A percentile compares a stretch with the other conserved stretches of the same genome.
Conservation (phyloP, 2,329 filamentous ascomycete genomes). For the Verticillium klebahnii region DNA sequence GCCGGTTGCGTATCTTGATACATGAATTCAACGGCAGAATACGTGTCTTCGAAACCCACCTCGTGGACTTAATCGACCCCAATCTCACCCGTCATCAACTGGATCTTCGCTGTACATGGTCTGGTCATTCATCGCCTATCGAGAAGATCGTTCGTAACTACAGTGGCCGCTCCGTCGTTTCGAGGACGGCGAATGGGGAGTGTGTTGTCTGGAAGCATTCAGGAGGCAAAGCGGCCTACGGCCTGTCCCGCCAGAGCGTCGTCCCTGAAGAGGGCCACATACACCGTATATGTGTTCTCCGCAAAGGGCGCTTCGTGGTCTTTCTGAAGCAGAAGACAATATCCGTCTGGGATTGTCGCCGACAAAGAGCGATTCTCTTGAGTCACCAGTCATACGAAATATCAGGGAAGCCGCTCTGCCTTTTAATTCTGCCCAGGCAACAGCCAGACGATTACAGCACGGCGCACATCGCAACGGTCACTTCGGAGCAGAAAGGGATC, state of each 20-base stretch:
- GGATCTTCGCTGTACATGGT: conserved; percentile 64
- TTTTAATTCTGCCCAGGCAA: conserved; percentile 66
- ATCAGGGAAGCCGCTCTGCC: conserved; percentile 69
- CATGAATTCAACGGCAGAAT: conserved; percentile 86
- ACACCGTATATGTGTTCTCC: conserved; percentile 72
- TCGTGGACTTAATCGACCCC: conserved; percentile 78
- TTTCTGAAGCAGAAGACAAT: conserved; percentile 69
- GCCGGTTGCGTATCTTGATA: conserved; percentile 66
- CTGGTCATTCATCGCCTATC: conserved; percentile 75
- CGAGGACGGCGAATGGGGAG: conserved; percentile 73
- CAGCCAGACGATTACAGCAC: conserved; percentile 51
- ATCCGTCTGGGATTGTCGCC: conserved; percentile 74
- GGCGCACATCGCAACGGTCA: conserved; percentile 77
- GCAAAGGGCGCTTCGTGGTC: conserved; percentile 74
- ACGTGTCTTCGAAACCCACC: conserved; percentile 72
- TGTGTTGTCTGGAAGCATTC: conserved; percentile 78
- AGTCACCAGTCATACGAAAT: conserved; percentile 54
- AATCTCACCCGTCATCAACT: conserved; percentile 57
- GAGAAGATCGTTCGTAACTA: conserved; percentile 85
- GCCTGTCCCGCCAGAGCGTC: conserved; percentile 61
- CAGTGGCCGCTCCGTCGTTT: conserved; percentile 74
- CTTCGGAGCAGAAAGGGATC: conserved; percentile 70
- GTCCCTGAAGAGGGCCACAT: conserved; percentile 68
- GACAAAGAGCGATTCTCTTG: conserved; percentile 53
- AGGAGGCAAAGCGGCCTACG: conserved; percentile 42